Conservation (phyloP, 768 basidiomycete genomes). For the Amanita phalloides region DNA sequence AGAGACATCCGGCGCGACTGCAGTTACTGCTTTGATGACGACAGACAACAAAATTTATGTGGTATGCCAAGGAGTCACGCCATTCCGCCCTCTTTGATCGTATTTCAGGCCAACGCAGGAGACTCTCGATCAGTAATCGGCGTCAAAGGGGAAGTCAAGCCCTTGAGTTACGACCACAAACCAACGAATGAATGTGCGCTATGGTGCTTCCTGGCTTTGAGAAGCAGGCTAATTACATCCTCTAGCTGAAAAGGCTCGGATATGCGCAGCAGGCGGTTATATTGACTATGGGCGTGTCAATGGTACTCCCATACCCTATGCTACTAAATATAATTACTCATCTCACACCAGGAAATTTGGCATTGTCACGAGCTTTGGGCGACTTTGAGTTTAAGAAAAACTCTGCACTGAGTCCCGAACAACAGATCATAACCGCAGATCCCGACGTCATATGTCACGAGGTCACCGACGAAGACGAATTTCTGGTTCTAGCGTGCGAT, state of each 20-base stretch:
- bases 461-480: slow-evolving; percentile 86
- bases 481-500: slow-evolving; percentile 94
- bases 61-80: slow-evolving; percentile 32
- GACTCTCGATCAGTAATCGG: slow-evolving; percentile 90
- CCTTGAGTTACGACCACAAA: slow-evolving; percentile 93
- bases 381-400: slow-evolving; percentile 99
- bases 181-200: slow-evolving; percentile 73
- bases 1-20: slow-evolving; percentile 95
- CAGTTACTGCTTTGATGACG: slow-evolving; percentile 81
- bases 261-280: slow-evolving; percentile 86
- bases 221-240: slow-evolving; percentile 6
- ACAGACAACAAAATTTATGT: slow-evolving; percentile 69
- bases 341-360: slow-evolving; percentile 70
- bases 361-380: slow-evolving; percentile 87
- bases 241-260: slow-evolving; percentile 75
- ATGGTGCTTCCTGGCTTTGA: background rate
- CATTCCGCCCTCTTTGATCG: background rate
- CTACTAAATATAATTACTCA: slow-evolving; percentile 2
- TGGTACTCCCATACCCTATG: slow-evolving; percentile 36
- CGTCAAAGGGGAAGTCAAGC: slow-evolving; percentile 75
- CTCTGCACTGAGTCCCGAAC: slow-evolving; percentile 65
- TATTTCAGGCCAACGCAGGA: slow-evolving; percentile 84
- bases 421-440: slow-evolving; percentile 90
- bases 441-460: slow-evolving; percentile 84
- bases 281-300: slow-evolving; percentile 97